Evolutionary conservation across 768 basidiomycete species (phyloP).

Genomic region (Kwoniella sp.): DNA sequence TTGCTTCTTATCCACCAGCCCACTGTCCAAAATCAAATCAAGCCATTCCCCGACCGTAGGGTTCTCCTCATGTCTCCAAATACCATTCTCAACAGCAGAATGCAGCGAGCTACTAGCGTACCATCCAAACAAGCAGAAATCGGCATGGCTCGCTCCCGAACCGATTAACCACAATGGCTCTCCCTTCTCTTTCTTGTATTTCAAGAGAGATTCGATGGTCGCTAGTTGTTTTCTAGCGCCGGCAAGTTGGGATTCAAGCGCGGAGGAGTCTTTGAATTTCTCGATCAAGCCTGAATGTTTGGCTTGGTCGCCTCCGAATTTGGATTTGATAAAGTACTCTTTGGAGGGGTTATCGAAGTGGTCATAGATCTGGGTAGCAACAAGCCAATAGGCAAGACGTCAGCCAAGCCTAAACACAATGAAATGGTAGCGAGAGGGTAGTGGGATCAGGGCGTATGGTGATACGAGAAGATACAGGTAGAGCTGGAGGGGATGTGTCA

Average conservation of each 20-base stretch:
- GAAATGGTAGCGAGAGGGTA: too few species aligned
- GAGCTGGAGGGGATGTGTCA: too few species aligned
- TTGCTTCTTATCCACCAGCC: conserved; percentile 21
- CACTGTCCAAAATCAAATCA: conserved; percentile 20
- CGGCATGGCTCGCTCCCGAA: conserved; percentile 20
- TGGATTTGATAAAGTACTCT: conserved; percentile 19
- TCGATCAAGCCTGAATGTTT: conserved; percentile 1
- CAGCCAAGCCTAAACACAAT: too few species aligned
- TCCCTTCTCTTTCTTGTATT: conserved; percentile 10
- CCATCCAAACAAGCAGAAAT: conserved; percentile 24
- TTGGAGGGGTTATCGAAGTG: conserved; percentile 14
- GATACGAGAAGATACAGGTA: too few species aligned
- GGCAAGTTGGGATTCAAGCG: conserved; percentile 7
- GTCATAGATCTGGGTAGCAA: neutral
- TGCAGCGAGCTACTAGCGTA: conserved; percentile 10
- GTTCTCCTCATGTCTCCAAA: conserved; percentile 24
- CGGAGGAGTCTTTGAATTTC: conserved; percentile 3
- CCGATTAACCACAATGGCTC: conserved; percentile 16
- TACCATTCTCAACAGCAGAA: conserved; percentile 15
- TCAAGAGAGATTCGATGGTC: conserved; percentile 13
- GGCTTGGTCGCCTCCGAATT: conserved; percentile 7
- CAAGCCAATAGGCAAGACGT: too few species aligned
- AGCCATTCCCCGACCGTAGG: conserved; percentile 23
- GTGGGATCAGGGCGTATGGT: too few species aligned
- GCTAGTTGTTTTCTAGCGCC: conserved; percentile 5